Conservation (phyloP, 2,329 filamentous ascomycete genomes). For the Rhynchosporium secalis region DNA sequence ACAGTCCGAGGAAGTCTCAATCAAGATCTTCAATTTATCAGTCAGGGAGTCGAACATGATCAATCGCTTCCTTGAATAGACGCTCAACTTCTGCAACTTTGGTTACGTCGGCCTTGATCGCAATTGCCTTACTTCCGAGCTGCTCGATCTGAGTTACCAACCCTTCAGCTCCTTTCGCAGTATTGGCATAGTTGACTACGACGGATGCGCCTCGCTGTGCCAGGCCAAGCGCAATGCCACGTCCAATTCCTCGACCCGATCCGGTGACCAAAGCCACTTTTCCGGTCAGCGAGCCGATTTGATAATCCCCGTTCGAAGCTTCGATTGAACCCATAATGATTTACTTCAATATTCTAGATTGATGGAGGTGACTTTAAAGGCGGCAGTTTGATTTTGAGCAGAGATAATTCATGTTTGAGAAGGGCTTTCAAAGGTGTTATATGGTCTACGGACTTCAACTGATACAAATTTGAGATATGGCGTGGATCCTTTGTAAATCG, state of each 20-base stretch:
- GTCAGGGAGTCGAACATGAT: slow-evolving; percentile 19
- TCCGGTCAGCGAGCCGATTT: slow-evolving; percentile 24
- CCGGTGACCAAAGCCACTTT: slow-evolving; percentile 85
- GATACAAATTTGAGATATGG: background rate
- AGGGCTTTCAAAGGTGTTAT: background rate
- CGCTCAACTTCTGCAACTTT: slow-evolving; percentile 40
- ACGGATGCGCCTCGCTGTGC: slow-evolving; percentile 44
- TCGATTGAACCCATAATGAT: slow-evolving; percentile 16
- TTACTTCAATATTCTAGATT: background rate
- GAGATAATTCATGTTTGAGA: background rate
- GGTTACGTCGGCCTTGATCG: slow-evolving; percentile 60
- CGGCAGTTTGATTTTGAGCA: background rate
- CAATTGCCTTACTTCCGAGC: slow-evolving; percentile 53
- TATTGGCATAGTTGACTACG: slow-evolving; percentile 63
- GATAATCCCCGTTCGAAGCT: slow-evolving; percentile 5
- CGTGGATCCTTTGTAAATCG: background rate
- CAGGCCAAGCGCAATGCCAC: slow-evolving; percentile 43
- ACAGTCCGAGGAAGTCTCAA: background rate
- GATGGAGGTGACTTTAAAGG: background rate
- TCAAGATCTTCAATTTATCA: no score
- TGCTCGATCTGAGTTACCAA: slow-evolving; percentile 52
- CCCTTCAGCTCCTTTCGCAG: slow-evolving; percentile 56
- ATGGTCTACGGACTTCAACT: background rate
- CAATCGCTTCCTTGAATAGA: slow-evolving; percentile 32
- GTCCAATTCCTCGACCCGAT: slow-evolving; percentile 75